A percentile compares a stretch with the other conserved stretches of the same genome.
Conservation (phyloP, 306 rosid genomes). For the Fragaria iinumae region DNA sequence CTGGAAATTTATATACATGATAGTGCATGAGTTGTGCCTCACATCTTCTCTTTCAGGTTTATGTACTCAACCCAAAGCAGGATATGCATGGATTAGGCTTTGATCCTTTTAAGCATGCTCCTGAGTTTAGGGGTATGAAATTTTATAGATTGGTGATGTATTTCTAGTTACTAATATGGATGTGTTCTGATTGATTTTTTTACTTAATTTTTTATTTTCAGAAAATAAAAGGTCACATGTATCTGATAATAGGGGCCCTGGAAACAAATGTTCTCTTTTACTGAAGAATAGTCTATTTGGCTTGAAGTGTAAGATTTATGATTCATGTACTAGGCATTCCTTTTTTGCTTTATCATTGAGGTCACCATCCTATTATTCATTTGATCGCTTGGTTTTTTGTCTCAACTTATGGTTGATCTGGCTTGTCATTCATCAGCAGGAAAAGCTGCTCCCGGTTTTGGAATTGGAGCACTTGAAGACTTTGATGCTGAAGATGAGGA, state of each 20-base stretch:
- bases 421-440: conserved; percentile 65
- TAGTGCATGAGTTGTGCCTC: not conserved
- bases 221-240: conserved; percentile 70
- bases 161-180: not conserved
- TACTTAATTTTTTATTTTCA: conserved; percentile 19
- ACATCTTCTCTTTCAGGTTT: conserved; percentile 52
- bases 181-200: conserved; percentile 2
- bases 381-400: conserved; percentile 16
- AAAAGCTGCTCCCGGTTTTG: conserved; percentile 93
- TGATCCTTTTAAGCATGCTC: conserved; percentile 96
- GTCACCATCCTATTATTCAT: conserved; percentile 18
- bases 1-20: not conserved
- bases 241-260: conserved; percentile 48
- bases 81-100: conserved; percentile 93
- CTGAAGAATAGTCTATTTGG: conserved; percentile 66
- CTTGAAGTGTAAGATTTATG: conserved; percentile 68
- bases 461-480: conserved; percentile 98
- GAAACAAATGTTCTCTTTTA: conserved; percentile 44
- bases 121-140: conserved; percentile 87
- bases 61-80: conserved; percentile 75
- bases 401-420: conserved; percentile 28
- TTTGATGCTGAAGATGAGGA: conserved; percentile 94
- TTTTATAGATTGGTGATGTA: conserved; percentile 9
- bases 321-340: conserved; percentile 19
- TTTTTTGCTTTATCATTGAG: conserved; percentile 11